Evolutionary conservation across 1,139 yeast species (phyloP).

Genomic region (Suhomyces taliae): DNA sequence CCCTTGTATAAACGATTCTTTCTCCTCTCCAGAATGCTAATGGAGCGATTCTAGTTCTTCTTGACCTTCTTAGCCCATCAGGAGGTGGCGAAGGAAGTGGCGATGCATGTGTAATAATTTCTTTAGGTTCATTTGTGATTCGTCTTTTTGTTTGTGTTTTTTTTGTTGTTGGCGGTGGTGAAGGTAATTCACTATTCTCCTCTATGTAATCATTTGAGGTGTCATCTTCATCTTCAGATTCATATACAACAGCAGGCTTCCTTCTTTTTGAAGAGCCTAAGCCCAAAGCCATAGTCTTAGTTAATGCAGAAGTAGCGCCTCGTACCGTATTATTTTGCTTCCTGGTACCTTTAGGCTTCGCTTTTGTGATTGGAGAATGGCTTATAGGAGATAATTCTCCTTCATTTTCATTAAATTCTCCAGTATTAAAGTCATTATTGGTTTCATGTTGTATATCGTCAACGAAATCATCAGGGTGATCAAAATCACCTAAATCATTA

Average conservation of each 20-base stretch:
- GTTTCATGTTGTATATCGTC: constrained; percentile 13
- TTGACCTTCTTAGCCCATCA: constrained; percentile 51
- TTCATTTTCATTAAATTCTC: neutral
- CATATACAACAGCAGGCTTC: constrained; percentile 10
- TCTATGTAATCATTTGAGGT: constrained; percentile 12
- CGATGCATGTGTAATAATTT: constrained; percentile 14
- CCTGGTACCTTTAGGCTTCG: neutral
- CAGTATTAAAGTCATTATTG: neutral
- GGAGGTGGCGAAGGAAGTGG: constrained; percentile 50
- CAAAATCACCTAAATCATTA: constrained; percentile 12
- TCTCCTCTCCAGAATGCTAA: constrained; percentile 88
- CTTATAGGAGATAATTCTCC: constrained; percentile 6
- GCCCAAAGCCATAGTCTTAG: constrained; percentile 47
- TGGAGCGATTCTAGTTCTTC: constrained; percentile 68
- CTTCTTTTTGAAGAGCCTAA: constrained; percentile 19
- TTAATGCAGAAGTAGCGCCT: constrained; percentile 23
- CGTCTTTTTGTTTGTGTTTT: constrained; percentile 9
- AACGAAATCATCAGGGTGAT: constrained; percentile 11
- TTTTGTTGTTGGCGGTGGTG: constrained; percentile 22
- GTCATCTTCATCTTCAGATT: constrained; percentile 22
- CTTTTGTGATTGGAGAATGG: constrained; percentile 7
- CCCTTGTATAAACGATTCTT: constrained; percentile 60
- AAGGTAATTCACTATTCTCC: constrained; percentile 17
- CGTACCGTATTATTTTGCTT: neutral
- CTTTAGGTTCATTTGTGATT: neutral